Percentiles rank a stretch among this genome's conserved stretches.
These are phyloP conservation scores for Kurtzmaniella quercitrusa DNA, from an alignment of 1,139 yeast species.

Conservation along the genomic window DNA sequence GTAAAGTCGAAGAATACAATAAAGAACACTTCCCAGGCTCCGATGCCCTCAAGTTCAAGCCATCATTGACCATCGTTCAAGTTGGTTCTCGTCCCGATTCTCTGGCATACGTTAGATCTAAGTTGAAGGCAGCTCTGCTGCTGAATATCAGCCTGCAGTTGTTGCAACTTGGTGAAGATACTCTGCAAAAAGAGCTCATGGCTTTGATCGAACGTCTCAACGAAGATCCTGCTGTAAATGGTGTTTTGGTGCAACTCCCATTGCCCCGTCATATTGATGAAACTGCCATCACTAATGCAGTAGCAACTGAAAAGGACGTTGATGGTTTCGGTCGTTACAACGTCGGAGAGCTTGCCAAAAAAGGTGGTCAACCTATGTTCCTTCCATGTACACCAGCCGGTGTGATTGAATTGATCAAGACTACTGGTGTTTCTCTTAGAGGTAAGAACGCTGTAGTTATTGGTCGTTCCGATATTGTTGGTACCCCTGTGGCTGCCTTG, in stretches of 20 bases:
- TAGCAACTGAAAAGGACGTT: conserved; percentile 65
- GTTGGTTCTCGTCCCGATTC: conserved; percentile 78
- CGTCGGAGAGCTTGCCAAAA: conserved; percentile 71
- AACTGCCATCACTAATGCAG: conserved; percentile 63
- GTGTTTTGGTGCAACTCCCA: conserved; percentile 70
- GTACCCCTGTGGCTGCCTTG: conserved; percentile 74
- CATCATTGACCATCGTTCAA: conserved; percentile 66
- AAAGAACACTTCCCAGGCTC: conserved; percentile 18
- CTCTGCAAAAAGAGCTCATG: conserved; percentile 54
- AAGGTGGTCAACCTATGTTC: conserved; percentile 67
- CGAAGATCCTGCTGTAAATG: conserved; percentile 62
- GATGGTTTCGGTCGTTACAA: conserved; percentile 77
- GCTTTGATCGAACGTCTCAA: conserved; percentile 55
- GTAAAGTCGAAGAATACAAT: conserved; percentile 39
- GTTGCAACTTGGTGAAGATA: conserved; percentile 53
- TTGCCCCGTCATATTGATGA: conserved; percentile 69
- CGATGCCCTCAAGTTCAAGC: conserved; percentile 41
- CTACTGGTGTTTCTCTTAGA: conserved; percentile 53
- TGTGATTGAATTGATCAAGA: conserved; percentile 61
- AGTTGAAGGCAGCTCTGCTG: conserved; percentile 66
- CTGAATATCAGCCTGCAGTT: conserved; percentile 61
- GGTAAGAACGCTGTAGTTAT: conserved; percentile 76
- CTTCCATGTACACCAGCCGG: conserved; percentile 83
- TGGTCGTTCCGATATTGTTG: conserved; percentile 81
- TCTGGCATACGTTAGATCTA: conserved; percentile 71